Percentiles rank a stretch among this genome's conserved stretches.
Conservation (phyloP, 371 early-diverging fungal species). For the Mortierella sp. region DNA sequence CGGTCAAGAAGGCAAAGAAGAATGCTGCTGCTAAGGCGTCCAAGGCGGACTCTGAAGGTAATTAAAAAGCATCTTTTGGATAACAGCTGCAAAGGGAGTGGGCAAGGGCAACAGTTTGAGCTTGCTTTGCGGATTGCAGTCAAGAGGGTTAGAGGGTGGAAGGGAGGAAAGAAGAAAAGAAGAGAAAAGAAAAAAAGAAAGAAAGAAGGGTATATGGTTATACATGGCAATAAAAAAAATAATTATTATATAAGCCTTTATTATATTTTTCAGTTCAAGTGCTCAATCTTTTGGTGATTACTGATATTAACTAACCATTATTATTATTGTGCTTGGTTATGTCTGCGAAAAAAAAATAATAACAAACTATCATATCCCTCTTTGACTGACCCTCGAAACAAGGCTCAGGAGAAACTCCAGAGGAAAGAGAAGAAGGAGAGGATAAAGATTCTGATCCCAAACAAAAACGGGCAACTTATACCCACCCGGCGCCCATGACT, state of each 20-base stretch:
- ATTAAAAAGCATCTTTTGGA: slow-evolving; percentile 5
- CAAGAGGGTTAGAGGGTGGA: background rate
- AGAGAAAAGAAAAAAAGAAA: background rate
- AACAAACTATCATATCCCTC: background rate
- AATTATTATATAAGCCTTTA: background rate
- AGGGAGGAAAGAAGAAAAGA: background rate
- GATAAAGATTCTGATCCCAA: background rate
- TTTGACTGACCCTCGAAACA: background rate
- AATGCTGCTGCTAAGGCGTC: slow-evolving; percentile 9
- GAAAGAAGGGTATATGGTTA: background rate
- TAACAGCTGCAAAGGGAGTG: background rate
- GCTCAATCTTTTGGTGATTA: background rate
- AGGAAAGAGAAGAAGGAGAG: background rate
- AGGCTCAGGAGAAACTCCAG: background rate
- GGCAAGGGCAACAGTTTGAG: background rate
- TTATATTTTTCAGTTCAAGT: background rate
- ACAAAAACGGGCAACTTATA: background rate
- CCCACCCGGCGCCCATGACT: background rate
- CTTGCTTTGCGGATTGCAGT: slow-evolving; percentile 2
- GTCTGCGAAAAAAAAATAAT: background rate
- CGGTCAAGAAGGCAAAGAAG: slow-evolving; percentile 15
- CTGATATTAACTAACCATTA: background rate
- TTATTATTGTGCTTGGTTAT: background rate
- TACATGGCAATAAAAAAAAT: slow-evolving; percentile 6
- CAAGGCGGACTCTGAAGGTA: slow-evolving; percentile 19